Base-by-base conservation (phyloP, 139 green algal genomes). In the Chlamydomonas sp. region DNA sequence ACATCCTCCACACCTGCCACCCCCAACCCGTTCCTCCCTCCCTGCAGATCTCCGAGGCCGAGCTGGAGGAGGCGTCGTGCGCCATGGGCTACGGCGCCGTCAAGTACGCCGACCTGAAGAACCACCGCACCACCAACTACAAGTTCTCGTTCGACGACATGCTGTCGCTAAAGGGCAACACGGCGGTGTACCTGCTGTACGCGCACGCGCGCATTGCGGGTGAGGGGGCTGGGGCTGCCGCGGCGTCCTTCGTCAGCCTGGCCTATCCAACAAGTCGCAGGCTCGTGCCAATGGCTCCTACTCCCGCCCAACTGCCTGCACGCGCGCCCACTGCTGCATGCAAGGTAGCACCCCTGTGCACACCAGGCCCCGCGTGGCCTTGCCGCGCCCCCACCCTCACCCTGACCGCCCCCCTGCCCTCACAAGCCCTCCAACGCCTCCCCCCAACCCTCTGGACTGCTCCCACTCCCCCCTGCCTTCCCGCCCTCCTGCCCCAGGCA, bases 61-160 rank as follows among this genome's bases (percentile, higher is more conserved):
- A 98, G 89, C 72, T 99, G 57, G 94, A 98, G 57, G 85, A 85
- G 6, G 90, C 94, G 4, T 90, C 96, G 0, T 89, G 67, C 14
- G 94, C 93, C 62, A 97, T 99, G 95, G 97, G 97, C 78, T 99
- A 99, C 85, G 97, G 96, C 63, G 98, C 97, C 18, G 96, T 99
- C 85, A 99, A 99, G 94, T 99, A 99, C 89, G 96, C 96, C 5
- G 98, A 99, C 94, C 95, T 99, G 59, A 98, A 98, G 91, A 97
- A 97, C 92, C 96, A 98, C 89, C 93, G 97, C 61, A 90, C 92
- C 31, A 98, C 98, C 86, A 98, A 99, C 93, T 99, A 99, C 94
- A 96, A 95, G 92, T 99, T 99, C 92, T 95, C 90, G 20, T 99
- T 96, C 90, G 97, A 99, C 84, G 90, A 95, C 20, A 99, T 99